Percentiles rank a stretch among this genome's conserved stretches.
These are phyloP conservation scores for Pseudotsuga menziesii DNA, from an alignment of 75 land plant genomes.

Conservation along the genomic window DNA sequence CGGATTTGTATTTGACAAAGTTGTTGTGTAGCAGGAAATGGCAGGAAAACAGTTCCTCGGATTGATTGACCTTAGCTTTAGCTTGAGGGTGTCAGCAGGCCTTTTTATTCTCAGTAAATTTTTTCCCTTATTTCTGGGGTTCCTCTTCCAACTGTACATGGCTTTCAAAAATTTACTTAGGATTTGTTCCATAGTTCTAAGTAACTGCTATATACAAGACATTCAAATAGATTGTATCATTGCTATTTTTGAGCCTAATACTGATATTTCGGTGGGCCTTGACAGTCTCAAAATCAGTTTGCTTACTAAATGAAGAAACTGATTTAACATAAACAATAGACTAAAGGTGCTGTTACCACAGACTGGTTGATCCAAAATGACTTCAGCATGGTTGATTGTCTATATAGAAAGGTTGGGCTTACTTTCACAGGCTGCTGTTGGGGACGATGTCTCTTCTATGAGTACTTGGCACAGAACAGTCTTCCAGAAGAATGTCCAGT, in stretches of 20 bases:
- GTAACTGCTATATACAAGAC: neutral
- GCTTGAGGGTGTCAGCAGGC: neutral
- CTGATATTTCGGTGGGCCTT: no score
- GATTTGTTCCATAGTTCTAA: neutral
- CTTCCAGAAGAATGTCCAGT: no score
- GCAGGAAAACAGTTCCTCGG: neutral
- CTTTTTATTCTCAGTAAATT: neutral
- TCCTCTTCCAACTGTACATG: neutral
- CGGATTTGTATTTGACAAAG: neutral
- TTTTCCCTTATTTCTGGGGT: neutral
- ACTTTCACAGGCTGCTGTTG: no score
- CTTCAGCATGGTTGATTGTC: no score
- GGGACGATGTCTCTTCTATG: no score
- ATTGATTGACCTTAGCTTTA: neutral
- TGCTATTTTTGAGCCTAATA: neutral
- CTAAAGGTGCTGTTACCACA: no score
- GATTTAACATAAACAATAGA: no score
- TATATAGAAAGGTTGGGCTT: no score
- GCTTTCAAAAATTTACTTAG: neutral
- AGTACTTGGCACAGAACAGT: no score
- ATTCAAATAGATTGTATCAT: neutral
- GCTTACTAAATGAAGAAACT: no score
- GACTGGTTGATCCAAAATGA: no score
- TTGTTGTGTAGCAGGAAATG: neutral
- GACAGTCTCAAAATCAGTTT: no score